Percentiles rank a stretch among this genome's conserved stretches.
phyloP scores from a whole-genome alignment of 1,284 basidiomycete species.

The Leccinum fallax region DNA sequence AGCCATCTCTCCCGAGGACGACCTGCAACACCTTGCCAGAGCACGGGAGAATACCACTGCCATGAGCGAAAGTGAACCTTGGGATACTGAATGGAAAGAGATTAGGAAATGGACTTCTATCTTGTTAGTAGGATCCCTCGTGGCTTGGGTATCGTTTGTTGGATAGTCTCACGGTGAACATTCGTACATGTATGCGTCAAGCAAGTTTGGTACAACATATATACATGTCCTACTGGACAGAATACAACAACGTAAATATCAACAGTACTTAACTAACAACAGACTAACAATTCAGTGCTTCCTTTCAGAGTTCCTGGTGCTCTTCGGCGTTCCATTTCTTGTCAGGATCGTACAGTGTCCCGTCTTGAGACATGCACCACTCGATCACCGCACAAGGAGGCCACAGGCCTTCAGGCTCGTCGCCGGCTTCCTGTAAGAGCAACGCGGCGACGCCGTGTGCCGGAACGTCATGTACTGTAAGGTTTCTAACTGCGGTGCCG shows the following conservation, averaged over 20 bases:
- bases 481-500: conserved; percentile 63
- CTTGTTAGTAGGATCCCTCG: conserved; percentile 26
- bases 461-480: conserved; percentile 59
- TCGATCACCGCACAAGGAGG: conserved; percentile 50
- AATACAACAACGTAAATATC: neutral
- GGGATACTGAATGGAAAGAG: conserved; percentile 28
- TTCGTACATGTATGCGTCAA: neutral
- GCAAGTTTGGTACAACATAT: neutral
- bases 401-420: conserved; percentile 57
- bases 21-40: neutral
- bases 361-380: conserved; percentile 43
- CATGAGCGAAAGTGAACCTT: conserved; percentile 8
- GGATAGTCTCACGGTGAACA: conserved; percentile 13
- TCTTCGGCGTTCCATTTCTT: conserved; percentile 32
- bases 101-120: conserved; percentile 34
- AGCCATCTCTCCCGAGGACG: conserved; percentile 1
- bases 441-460: conserved; percentile 72
- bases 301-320: conserved; percentile 2
- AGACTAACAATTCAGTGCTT: neutral
- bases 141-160: conserved; percentile 33
- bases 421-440: conserved; percentile 62
- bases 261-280: neutral
- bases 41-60: neutral
- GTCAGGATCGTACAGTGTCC: conserved; percentile 34
- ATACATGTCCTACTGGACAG: neutral